These are phyloP conservation scores for Microcyclospora tardicrescens DNA, from an alignment of 2,329 filamentous ascomycete species.

Conservation along the genomic window DNA sequence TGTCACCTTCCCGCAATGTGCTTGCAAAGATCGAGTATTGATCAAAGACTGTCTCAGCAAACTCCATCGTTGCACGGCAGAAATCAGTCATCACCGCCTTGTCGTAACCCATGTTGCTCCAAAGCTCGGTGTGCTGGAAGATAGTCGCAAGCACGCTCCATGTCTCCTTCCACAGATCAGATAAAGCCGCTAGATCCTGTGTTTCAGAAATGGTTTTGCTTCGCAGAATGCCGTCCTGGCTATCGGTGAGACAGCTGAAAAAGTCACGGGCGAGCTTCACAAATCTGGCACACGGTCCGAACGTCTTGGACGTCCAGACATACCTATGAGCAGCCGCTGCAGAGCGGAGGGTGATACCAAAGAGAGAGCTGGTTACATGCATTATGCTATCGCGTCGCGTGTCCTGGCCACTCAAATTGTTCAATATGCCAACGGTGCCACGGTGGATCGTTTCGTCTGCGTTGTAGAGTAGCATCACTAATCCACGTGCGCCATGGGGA, in stretches of 20 bases:
- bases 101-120: conserved; percentile 60
- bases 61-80: conserved; percentile 88
- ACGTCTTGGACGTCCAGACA: conserved; percentile 44
- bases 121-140: conserved; percentile 70
- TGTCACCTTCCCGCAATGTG: conserved; percentile 40
- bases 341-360: conserved; percentile 42
- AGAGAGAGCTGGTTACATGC: conserved; percentile 45
- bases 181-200: conserved; percentile 50
- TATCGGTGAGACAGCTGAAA: conserved; percentile 50
- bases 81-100: conserved; percentile 79
- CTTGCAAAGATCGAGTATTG: conserved; percentile 74
- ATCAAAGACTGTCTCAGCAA: conserved; percentile 72
- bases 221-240: conserved; percentile 49
- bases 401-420: conserved; percentile 62
- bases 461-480: conserved; percentile 70
- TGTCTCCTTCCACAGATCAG: conserved; percentile 69
- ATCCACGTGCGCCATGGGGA: conserved; percentile 54
- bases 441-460: conserved; percentile 68
- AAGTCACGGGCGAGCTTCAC: conserved; percentile 50
- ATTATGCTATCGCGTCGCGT: conserved; percentile 48
- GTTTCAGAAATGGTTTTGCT: conserved; percentile 42
- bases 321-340: conserved; percentile 44
- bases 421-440: conserved; percentile 68
- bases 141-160: conserved; percentile 74
- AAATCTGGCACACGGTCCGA: conserved; percentile 47